phyloP scores from a whole-genome alignment of 257 asterid species.

The Fraxinus anomala region DNA sequence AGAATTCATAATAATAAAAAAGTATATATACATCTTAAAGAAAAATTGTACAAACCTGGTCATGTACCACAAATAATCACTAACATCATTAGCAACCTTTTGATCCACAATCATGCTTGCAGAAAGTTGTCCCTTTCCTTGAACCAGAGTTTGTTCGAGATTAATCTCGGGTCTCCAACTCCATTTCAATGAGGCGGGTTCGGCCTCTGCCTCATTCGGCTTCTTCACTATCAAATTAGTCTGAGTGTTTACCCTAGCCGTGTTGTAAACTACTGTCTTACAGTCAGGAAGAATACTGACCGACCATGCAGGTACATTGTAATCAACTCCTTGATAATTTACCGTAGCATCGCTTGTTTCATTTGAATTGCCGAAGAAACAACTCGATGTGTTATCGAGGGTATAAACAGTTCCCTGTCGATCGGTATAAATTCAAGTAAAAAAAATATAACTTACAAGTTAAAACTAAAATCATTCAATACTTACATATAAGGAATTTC shows the following conservation, averaged over 20 bases:
- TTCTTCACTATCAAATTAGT: slow-evolving; percentile 51
- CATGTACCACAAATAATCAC: slow-evolving; percentile 89
- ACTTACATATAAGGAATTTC: slow-evolving; percentile 47
- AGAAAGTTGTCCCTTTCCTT: slow-evolving; percentile 41
- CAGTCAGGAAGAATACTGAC: slow-evolving; percentile 81
- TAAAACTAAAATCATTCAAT: background rate
- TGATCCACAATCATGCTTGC: slow-evolving; percentile 46
- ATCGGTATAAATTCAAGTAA: background rate
- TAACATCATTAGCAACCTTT: slow-evolving; percentile 43
- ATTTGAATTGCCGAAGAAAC: slow-evolving; percentile 60
- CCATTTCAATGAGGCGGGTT: slow-evolving; percentile 53
- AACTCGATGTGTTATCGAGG: slow-evolving; percentile 40
- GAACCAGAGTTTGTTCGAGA: slow-evolving; percentile 30
- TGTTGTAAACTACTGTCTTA: slow-evolving; percentile 61
- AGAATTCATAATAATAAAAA: background rate
- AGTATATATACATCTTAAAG: too few species aligned
- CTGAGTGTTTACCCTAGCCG: slow-evolving; percentile 76
- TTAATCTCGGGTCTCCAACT: slow-evolving; percentile 49
- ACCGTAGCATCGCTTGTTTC: slow-evolving; percentile 45
- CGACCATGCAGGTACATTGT: slow-evolving; percentile 79
- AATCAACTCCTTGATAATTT: slow-evolving; percentile 35
- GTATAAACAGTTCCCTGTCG: slow-evolving; percentile 47
- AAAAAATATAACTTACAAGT: background rate
- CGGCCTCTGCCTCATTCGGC: slow-evolving; percentile 35
- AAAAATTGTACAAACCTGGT: slow-evolving; percentile 48